phyloP scores from a whole-genome alignment of 2,329 filamentous ascomycete genomes.

The Fusarium floridanum region DNA sequence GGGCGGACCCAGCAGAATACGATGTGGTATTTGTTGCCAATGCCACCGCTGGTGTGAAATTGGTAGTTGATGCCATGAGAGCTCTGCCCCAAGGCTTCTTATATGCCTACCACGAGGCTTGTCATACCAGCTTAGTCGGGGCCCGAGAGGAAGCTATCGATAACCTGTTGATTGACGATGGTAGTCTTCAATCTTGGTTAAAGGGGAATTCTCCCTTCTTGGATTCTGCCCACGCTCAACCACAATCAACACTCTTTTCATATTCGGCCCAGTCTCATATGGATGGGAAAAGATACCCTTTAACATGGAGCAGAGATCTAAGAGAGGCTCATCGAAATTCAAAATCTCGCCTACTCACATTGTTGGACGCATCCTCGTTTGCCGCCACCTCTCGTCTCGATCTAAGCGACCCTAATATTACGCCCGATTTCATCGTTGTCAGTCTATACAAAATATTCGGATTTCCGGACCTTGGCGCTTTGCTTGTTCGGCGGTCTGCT shows the following conservation, averaged over 20 bases:
- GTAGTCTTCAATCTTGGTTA: conserved; percentile 76
- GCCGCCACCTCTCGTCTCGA: conserved; percentile 83
- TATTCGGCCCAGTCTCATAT: conserved; percentile 95
- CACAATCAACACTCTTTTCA: conserved; percentile 70
- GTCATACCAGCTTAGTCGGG: conserved; percentile 90
- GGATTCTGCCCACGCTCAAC: conserved; percentile 29
- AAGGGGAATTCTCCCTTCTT: conserved; percentile 51
- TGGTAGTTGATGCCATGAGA: conserved; percentile 83
- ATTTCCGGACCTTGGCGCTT: conserved; percentile 88
- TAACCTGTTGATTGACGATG: conserved; percentile 76
- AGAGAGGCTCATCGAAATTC: conserved; percentile 47
- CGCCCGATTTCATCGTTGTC: conserved; percentile 87
- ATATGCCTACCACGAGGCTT: conserved; percentile 86
- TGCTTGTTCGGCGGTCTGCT: conserved; percentile 83
- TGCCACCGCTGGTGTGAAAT: conserved; percentile 89
- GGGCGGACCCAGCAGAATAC: conserved; percentile 83
- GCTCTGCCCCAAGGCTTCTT: conserved; percentile 77
- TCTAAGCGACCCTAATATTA: conserved; percentile 68
- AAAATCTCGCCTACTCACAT: conserved; percentile 66
- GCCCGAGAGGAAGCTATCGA: conserved; percentile 77
- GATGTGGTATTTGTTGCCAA: conserved; percentile 94
- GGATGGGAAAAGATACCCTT: conserved; percentile 81
- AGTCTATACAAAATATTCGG: conserved; percentile 99
- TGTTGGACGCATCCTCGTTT: conserved; percentile 87
- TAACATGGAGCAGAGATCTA: conserved; percentile 73